Base-by-base conservation (phyloP, 768 basidiomycete genomes). In the Tylopilus sp. region DNA sequence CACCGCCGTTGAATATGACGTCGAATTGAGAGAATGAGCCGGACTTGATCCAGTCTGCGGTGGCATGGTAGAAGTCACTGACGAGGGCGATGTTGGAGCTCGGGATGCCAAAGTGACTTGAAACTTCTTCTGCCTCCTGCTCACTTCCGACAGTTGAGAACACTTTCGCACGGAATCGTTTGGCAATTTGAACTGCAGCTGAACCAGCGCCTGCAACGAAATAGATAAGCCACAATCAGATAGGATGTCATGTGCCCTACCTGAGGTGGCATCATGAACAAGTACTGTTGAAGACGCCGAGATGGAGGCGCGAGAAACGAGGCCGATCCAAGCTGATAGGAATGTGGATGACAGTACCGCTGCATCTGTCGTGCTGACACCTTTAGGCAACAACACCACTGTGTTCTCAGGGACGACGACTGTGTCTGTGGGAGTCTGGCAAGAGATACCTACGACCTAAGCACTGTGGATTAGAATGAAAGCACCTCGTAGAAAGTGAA, bases 251-350 rank as follows among this genome's bases (percentile, higher is more conserved):
- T 33, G 3, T 13, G 11, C n/a, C 28, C n/a, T 49, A 67, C 65
- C 57, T 47, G 66, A 66, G 28, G 53, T 26, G 13, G 57, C 66
- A 41, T 66, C 62, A 17, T 67, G 66, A 18, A 67, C 46, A 6
- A 68, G 58, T 21, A 68, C 51, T 3, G 53, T 52, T 10, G 66
- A 68, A 45, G 55, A 53, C 4, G 63, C 38, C 0, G 55, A 54
- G 38, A 67, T 52, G 12, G 52, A 46, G 39, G 51, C 59, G 18
- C 57, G 57, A 2, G 39, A 40, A 15, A 61, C 55, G 23, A 68
- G 53, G 39, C 66, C 66, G 15, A 64, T 57, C 66, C 66, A 67
- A 11, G 66, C 51, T 4, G 66, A 40, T 22, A 66, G 58, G 56
- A 67, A 59, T 1, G 57, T 47, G 33, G 50, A 20, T 28, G 66